A percentile compares a stretch with the other conserved stretches of the same genome.
Conservation (phyloP, 768 basidiomycete species). For the Termitomyces sp. region DNA sequence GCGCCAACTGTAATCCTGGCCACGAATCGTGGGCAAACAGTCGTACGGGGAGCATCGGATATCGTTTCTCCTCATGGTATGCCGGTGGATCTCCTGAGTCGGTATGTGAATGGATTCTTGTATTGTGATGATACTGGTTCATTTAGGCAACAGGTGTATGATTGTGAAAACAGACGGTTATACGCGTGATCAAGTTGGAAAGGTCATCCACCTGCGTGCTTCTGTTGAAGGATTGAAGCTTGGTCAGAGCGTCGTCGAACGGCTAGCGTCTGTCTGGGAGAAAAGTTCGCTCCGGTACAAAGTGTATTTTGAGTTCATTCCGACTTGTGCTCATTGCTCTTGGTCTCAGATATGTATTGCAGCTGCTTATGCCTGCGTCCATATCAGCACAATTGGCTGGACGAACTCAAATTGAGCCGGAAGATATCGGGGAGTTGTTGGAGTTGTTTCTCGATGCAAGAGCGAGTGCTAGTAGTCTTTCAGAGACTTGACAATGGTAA, state of each 20-base stretch:
- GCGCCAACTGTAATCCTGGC: slow-evolving; percentile 96
- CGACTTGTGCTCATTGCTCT: not conserved
- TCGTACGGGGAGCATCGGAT: slow-evolving; percentile 90
- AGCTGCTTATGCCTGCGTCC: slow-evolving; percentile 84
- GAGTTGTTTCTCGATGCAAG: slow-evolving; percentile 95
- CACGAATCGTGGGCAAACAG: slow-evolving; percentile 85
- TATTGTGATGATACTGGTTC: not conserved
- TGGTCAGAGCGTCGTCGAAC: slow-evolving; percentile 68
- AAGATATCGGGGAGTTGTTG: slow-evolving; percentile 91
- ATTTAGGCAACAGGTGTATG: slow-evolving; percentile 54
- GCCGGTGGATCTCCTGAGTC: slow-evolving; percentile 76
- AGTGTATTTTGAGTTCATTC: not conserved
- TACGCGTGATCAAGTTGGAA: slow-evolving; percentile 73
- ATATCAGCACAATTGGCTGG: slow-evolving; percentile 66
- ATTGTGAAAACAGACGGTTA: slow-evolving; percentile 91
- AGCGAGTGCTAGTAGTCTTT: slow-evolving; percentile 23
- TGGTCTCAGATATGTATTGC: slow-evolving; percentile 70
- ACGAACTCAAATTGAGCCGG: slow-evolving; percentile 71
- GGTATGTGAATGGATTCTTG: slow-evolving; percentile 37
- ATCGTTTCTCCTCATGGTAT: slow-evolving; percentile 89
- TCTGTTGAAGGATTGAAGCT: slow-evolving; percentile 81
- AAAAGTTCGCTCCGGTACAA: slow-evolving; percentile 68
- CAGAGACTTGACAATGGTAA: not conserved
- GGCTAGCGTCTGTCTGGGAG: slow-evolving; percentile 75
- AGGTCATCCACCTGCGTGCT: slow-evolving; percentile 81